Percentiles rank a stretch among this genome's conserved stretches.
phyloP scores from a whole-genome alignment of 805 yeast genomes.

The Hanseniaspora meyeri region DNA sequence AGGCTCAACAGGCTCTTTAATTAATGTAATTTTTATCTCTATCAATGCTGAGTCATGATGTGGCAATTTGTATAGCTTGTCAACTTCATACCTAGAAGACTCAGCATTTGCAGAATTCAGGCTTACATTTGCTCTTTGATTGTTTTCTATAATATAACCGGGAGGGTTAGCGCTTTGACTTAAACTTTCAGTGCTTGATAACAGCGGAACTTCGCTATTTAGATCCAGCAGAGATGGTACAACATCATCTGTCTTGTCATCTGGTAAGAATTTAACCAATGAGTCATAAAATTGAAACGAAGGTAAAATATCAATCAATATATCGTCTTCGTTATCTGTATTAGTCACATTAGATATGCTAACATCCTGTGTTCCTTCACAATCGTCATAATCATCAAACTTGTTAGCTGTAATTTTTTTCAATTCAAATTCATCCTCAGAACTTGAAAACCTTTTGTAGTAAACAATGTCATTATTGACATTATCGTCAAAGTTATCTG shows the following conservation, averaged over 20 bases:
- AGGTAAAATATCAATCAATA: slow-evolving; percentile 20
- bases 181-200: neutral
- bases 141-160: neutral
- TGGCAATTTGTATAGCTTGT: slow-evolving; percentile 21
- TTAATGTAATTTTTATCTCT: slow-evolving; percentile 20
- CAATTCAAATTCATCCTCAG: slow-evolving; percentile 10
- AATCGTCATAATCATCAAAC: neutral
- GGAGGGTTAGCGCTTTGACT: neutral
- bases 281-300: slow-evolving; percentile 23
- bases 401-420: neutral
- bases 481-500: neutral
- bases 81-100: slow-evolving; percentile 16
- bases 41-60: slow-evolving; percentile 16
- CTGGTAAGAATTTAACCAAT: slow-evolving; percentile 22
- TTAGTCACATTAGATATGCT: neutral
- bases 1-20: slow-evolving; percentile 20
- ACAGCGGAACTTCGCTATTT: slow-evolving; percentile 2
- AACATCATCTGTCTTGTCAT: slow-evolving; percentile 18
- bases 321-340: neutral
- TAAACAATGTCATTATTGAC: slow-evolving; percentile 10
- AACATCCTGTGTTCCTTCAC: neutral
- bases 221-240: slow-evolving; percentile 18
- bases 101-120: slow-evolving; percentile 15
- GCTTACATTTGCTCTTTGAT: slow-evolving; percentile 10
- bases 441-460: slow-evolving; percentile 11